Base-by-base conservation (phyloP, 106 monocot species). In the Allium sativum region DNA sequence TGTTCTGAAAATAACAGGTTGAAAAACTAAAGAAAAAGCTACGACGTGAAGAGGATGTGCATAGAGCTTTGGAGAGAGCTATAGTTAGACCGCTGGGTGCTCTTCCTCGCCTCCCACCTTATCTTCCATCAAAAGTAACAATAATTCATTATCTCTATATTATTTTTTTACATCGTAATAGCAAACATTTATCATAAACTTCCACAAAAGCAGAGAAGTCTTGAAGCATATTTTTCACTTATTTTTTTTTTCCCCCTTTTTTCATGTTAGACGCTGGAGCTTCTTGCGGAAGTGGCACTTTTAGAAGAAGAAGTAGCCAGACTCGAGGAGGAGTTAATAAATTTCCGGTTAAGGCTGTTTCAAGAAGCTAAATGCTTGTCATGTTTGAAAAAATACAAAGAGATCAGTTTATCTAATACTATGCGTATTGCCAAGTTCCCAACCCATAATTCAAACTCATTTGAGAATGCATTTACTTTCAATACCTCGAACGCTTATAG, bases 281-380 rank as follows among this genome's bases (percentile, higher is more conserved):
- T 98, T 56, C 72, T 98, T 10, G 96, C 87, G n/a, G 96, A 98
- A 63, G 91, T 98, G 9, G 96, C 96, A 1, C 80, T 91, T 2
- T 65, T 98, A 58, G 96, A 98, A 51, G 96, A 98, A 61, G 96
- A 98, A 56, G 96, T 98, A 14, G 81, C 78, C 12, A 64, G 91
- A 48, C 87, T 98, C n/a, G 96, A 98, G 78, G 91, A 91, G 20
- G 87, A 98, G 64, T 84, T 98, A 18, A 79, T 91, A 53, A 84
- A 82, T 76, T 84, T 84, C 70, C 48, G 96, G 72, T 84, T 91
- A 62, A 80, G 82, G 4, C 80, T 98, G 13, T 84, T 80, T 65
- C 82, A 88, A 64, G 96, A 98, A 66, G 96, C 96, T 16, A 72
- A 88, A 54, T 74, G 74, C 31, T 45, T 81, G 42, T 79, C 83